Base-by-base conservation (phyloP, 495 filamentous ascomycete species). In the Entonaema liquescens region DNA sequence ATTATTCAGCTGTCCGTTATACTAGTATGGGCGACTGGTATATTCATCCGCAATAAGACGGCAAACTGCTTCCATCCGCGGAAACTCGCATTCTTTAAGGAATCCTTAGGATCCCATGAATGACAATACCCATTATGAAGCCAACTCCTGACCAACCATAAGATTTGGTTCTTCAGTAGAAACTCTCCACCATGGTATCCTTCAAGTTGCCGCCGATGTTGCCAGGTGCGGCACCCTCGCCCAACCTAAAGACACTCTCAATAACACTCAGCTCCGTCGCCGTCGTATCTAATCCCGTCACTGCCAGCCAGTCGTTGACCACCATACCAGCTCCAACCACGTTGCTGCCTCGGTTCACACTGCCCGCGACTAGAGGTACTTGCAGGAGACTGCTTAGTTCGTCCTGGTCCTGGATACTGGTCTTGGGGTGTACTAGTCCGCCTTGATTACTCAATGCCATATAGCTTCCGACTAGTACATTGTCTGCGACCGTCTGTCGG, bases 261-360 rank as follows among this genome's bases (percentile, higher is more conserved):
- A 99, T 87, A 67, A 99, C 95, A 74, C 92, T 96, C 76, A 99
- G 81, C 82, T 99, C 95, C 6, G 95, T 97, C 11, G 95, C 95
- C 25, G 95, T 99, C 13, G 95, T 99, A 77, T 98, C 96, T 50
- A 98, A 82, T 9, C 95, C 93, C 2, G 94, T 96, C n/a, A 99
- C 92, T 8, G 95, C 96, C 81, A 98, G 87, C 95, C 95, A 98
- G 83, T 99, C 95, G 77, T 99, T 99, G 62, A 99, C 95, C 9
- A 99, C 95, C 93, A 98, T 97, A 25, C 95, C 95, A 11, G 95
- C 95, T 25, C 95, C 95, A 31, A 99, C 93, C n/a, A 98, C 94
- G 44, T 92, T 88, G 67, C 88, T 92, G 35, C 95, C 96, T 62
- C 95, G 88, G 81, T 99, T 99, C 21, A 99, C 90, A 74, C 88